These are phyloP conservation scores for Daldinia eschscholtzii DNA, from an alignment of 2,329 filamentous ascomycete genomes.

Conservation along the genomic window DNA sequence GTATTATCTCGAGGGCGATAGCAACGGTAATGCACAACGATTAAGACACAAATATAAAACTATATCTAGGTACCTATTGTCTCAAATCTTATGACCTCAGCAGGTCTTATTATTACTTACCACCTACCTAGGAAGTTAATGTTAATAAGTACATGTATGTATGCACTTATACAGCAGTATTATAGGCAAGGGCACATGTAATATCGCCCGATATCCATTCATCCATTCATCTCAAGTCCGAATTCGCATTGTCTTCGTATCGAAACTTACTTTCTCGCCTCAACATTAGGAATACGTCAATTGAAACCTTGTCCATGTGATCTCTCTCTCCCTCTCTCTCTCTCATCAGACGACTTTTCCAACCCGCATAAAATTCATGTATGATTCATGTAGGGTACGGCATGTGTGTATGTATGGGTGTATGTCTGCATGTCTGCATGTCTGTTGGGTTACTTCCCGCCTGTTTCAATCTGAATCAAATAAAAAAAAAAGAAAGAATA, in stretches of 20 bases:
- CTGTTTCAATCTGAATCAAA: slow-evolving; percentile 3
- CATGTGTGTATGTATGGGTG: too few species aligned
- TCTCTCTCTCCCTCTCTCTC: background rate
- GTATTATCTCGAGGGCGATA: too few species aligned
- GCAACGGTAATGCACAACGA: background rate
- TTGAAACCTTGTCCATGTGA: background rate
- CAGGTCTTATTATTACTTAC: too few species aligned
- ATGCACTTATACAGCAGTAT: too few species aligned
- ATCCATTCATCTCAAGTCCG: too few species aligned
- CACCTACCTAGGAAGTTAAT: too few species aligned
- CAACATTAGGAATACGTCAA: background rate
- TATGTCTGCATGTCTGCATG: background rate
- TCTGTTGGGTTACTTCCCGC: slow-evolving; percentile 2
- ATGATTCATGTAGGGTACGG: background rate
- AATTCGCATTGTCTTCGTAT: too few species aligned
- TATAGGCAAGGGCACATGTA: too few species aligned
- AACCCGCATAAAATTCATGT: too few species aligned
- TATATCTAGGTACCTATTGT: background rate
- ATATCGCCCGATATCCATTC: background rate
- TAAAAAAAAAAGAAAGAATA: background rate
- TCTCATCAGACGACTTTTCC: background rate
- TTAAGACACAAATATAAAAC: background rate
- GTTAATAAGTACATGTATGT: too few species aligned
- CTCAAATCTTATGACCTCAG: too few species aligned
- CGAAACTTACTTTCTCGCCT: too few species aligned